These are phyloP conservation scores for Quercus engelmannii DNA, from an alignment of 306 rosid species.

Conservation along the genomic window DNA sequence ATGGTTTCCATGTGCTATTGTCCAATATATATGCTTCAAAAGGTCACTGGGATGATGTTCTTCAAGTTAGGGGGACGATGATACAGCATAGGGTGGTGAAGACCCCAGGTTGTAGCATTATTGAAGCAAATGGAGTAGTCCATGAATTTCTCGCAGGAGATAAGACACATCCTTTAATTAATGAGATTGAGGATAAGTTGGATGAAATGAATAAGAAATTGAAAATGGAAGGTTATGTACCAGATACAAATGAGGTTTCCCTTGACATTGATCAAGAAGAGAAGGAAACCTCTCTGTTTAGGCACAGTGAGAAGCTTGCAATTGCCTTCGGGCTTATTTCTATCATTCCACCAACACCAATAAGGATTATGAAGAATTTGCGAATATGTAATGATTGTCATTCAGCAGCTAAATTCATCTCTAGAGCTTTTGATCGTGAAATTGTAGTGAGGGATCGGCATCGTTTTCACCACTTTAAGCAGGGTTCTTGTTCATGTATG, in stretches of 20 bases:
- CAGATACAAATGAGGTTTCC: constrained; percentile 61
- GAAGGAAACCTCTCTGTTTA: constrained; percentile 62
- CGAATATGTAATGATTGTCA: constrained; percentile 87
- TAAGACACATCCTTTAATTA: constrained; percentile 53
- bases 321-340: constrained; percentile 73
- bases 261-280: constrained; percentile 78
- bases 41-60: constrained; percentile 73
- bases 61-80: constrained; percentile 64
- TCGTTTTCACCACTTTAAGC: constrained; percentile 77
- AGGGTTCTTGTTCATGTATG: constrained; percentile 66
- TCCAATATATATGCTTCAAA: constrained; percentile 81
- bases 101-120: constrained; percentile 77
- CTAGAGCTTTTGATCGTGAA: constrained; percentile 56
- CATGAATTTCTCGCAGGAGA: constrained; percentile 82
- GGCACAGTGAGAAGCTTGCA: constrained; percentile 82
- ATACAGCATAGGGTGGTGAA: constrained; percentile 60
- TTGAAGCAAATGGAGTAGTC: constrained; percentile 67
- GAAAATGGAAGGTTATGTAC: constrained; percentile 70
- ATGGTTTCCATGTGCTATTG: constrained; percentile 68
- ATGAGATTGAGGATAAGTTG: constrained; percentile 59
- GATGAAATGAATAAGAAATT: constrained; percentile 56
- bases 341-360: constrained; percentile 51
- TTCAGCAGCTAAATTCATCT: constrained; percentile 55
- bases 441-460: constrained; percentile 80
- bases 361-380: constrained; percentile 69